Evolutionary conservation across 2,329 filamentous ascomycete genomes (phyloP), one percentile per base, ranked within the genome.

Genomic region (Lasiodiplodia hormozganensis): DNA sequence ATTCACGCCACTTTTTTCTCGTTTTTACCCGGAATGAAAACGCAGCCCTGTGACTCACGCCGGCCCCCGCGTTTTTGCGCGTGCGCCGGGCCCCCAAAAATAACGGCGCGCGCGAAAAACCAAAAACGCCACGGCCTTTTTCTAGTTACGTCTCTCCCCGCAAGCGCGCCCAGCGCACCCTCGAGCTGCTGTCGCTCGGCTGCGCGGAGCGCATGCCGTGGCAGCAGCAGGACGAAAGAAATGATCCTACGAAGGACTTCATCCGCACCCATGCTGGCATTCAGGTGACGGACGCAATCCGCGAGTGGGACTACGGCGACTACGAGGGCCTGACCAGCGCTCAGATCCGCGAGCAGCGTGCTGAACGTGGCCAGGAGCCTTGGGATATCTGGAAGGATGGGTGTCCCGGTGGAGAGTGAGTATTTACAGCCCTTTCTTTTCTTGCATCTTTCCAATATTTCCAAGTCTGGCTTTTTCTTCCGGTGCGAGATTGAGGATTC

Each of bases 321-420:
- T 90, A 90, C 74, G 88, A 90, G 75, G 88, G 88, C 12, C 75
- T 88, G 28, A 82, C 82, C 56, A 82, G 80, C 8, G 73, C 78
- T n/a, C 79, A 87, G 72, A 89, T 90, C 62, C 78, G 79, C 16
- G 74, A 78, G 34, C 71, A 78, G 70, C 81, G 87, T 18, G 52
- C 58, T n/a, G 23, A 31, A 11, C 51, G 51, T 52, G 60, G 86
- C 87, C 62, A 83, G 81, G 69, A 82, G 85, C 74, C 82, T 43
- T 96, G 92, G 93, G 91, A 96, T 80, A 96, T 96, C 70, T 96
- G 93, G 93, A 85, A 85, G 34, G 92, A 96, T 74, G 93, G 93
- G 0, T 96, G 93, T 78, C 90, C 90, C 0, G 92, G 90, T 2
- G 93, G 93, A 78, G 93, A 96, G 89, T 91, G 80, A 64, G 60